Conservation (phyloP, 768 basidiomycete species). For the Pleurotus eryngii region DNA sequence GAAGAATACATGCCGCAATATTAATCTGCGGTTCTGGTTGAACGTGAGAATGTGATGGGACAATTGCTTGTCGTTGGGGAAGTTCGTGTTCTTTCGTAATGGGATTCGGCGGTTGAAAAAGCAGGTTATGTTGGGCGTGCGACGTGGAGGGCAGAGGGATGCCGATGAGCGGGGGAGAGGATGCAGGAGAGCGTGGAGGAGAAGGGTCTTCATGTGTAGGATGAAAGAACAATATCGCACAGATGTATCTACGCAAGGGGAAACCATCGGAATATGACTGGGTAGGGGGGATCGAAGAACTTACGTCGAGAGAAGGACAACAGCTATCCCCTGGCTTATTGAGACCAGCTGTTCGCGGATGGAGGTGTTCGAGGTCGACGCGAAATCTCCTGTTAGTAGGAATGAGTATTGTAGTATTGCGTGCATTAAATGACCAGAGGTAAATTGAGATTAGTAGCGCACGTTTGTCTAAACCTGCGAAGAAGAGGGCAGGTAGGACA, state of each 20-base stretch:
- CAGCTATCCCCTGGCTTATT: slow-evolving; percentile 63
- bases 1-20: slow-evolving; percentile 55
- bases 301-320: slow-evolving; percentile 60
- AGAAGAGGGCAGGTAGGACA: slow-evolving; percentile 65
- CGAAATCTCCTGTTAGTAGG: too few species aligned
- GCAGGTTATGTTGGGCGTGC: too few species aligned
- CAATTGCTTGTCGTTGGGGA: too few species aligned
- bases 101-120: too few species aligned
- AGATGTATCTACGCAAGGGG: slow-evolving; percentile 46
- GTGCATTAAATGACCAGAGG: background rate
- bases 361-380: slow-evolving; percentile 31
- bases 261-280: background rate
- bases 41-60: too few species aligned
- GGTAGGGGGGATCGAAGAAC: slow-evolving; percentile 15
- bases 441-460: slow-evolving; percentile 12
- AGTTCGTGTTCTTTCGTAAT: too few species aligned
- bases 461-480: slow-evolving; percentile 52
- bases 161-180: too few species aligned
- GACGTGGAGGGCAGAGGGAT: too few species aligned
- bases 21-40: slow-evolving; percentile 45
- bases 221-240: slow-evolving; percentile 65
- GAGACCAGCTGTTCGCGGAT: slow-evolving; percentile 46
- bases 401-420: too few species aligned
- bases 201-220: slow-evolving; percentile 51
- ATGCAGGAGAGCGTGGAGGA: too few species aligned